A percentile compares a stretch with the other conserved stretches of the same genome.
Evolutionary conservation across 1,284 basidiomycete genomes (phyloP).

Genomic region (Ustilago curta): DNA sequence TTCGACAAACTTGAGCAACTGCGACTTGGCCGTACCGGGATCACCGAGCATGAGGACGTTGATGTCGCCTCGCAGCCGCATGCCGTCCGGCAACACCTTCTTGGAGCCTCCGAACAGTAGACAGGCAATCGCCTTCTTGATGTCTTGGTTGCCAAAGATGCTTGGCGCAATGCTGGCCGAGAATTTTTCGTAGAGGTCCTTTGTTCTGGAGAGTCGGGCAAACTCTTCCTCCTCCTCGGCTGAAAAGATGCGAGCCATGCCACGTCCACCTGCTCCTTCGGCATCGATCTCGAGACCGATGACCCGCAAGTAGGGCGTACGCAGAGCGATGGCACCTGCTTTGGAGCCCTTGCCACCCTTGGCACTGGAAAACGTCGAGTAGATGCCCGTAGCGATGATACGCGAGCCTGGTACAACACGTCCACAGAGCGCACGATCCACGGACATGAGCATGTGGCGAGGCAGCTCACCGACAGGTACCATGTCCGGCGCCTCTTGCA

Average conservation of each 20-base stretch:
- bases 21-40: constrained; percentile 97
- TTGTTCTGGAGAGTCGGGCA: constrained; percentile 88
- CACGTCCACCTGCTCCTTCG: constrained; percentile 73
- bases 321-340: constrained; percentile 77
- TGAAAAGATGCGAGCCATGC: constrained; percentile 79
- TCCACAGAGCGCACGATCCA: constrained; percentile 74
- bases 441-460: constrained; percentile 91
- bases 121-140: constrained; percentile 97
- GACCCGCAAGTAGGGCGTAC: constrained; percentile 93
- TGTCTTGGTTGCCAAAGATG: constrained; percentile 96
- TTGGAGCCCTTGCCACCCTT: constrained; percentile 74
- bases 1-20: constrained; percentile 97
- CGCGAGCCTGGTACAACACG: constrained; percentile 85
- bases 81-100: constrained; percentile 96
- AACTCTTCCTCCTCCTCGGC: constrained; percentile 98
- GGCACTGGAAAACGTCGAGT: constrained; percentile 89
- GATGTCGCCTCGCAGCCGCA: constrained; percentile 96
- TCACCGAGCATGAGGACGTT: constrained; percentile 96
- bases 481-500: constrained; percentile 99
- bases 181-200: constrained; percentile 93
- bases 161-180: constrained; percentile 93
- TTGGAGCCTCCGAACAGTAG: constrained; percentile 97
- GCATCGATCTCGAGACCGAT: constrained; percentile 90
- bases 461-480: constrained; percentile 98
- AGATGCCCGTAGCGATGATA: constrained; percentile 94